Evolutionary conservation across 306 rosid species (phyloP).

Genomic region (Dalbergia oliveri): DNA sequence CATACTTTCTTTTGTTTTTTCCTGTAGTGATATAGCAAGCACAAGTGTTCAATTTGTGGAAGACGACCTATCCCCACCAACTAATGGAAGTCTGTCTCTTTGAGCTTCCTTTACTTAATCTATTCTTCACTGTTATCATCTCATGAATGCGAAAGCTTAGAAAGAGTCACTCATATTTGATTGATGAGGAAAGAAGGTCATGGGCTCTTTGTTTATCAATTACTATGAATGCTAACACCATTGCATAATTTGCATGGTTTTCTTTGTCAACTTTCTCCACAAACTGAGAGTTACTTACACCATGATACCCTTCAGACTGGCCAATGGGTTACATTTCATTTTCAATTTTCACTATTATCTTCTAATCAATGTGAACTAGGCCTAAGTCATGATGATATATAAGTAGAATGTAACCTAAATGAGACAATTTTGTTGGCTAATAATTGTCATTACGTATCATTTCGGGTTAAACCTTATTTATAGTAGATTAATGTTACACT

Average conservation of each 20-base stretch:
- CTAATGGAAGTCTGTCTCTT: constrained; percentile 26
- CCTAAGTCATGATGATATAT: no score
- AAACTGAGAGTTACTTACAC: not conserved
- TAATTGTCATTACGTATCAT: no score
- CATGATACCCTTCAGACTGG: not conserved
- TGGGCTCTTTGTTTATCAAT: not conserved
- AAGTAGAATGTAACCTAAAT: no score
- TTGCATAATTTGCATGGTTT: constrained; percentile 1
- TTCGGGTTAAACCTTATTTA: not conserved
- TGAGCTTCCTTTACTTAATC: constrained; percentile 25
- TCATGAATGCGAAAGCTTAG: constrained; percentile 16
- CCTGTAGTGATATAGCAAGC: constrained; percentile 9
- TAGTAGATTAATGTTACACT: not conserved
- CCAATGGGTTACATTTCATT: not conserved
- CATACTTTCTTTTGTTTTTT: not conserved
- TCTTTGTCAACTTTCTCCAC: not conserved
- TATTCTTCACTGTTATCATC: constrained; percentile 39
- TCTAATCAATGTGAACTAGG: no score
- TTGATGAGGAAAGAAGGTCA: constrained; percentile 31
- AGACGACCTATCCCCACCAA: constrained; percentile 50
- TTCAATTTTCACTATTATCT: not conserved
- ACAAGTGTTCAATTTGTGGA: constrained; percentile 35
- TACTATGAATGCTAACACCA: constrained; percentile 3
- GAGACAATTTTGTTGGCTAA: no score
- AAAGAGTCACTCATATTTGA: constrained; percentile 21